Evolutionary conservation across 2,329 filamentous ascomycete genomes (phyloP).

Genomic region (Aspergillus sergii): DNA sequence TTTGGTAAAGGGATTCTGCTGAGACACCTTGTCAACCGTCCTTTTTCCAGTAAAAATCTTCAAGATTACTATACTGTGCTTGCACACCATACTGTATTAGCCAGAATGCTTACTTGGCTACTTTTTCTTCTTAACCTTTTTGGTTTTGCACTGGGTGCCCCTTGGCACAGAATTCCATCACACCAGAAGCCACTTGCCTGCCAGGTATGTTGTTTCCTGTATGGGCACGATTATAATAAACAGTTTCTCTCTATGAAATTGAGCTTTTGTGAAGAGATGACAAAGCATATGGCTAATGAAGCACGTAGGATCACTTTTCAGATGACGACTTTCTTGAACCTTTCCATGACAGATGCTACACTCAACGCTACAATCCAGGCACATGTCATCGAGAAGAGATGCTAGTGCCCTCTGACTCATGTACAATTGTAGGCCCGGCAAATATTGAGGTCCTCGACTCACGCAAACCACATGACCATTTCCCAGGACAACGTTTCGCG

Average conservation of each 20-base stretch:
- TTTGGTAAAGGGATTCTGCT: no score
- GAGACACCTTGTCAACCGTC: background rate
- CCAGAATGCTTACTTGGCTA: background rate
- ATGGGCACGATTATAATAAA: background rate
- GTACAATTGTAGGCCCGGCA: background rate
- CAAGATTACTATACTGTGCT: background rate
- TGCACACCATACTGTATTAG: background rate
- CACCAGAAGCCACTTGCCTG: background rate
- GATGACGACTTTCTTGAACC: background rate
- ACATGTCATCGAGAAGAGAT: background rate
- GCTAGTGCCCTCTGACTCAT: background rate
- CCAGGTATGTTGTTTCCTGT: background rate
- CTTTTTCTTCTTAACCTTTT: background rate
- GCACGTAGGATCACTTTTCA: background rate
- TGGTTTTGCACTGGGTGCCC: background rate
- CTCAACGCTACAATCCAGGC: background rate
- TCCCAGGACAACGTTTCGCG: background rate
- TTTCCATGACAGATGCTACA: background rate
- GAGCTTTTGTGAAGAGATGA: background rate
- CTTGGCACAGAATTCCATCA: background rate
- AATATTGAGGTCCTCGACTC: background rate
- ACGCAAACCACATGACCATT: background rate
- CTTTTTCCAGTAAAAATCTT: background rate
- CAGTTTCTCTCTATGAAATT: background rate
- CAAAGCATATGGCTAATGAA: background rate